Evolutionary conservation across 83 land plant species (phyloP), one percentile per base, ranked within the genome.

Genomic region (Diphasiastrum complanatum): DNA sequence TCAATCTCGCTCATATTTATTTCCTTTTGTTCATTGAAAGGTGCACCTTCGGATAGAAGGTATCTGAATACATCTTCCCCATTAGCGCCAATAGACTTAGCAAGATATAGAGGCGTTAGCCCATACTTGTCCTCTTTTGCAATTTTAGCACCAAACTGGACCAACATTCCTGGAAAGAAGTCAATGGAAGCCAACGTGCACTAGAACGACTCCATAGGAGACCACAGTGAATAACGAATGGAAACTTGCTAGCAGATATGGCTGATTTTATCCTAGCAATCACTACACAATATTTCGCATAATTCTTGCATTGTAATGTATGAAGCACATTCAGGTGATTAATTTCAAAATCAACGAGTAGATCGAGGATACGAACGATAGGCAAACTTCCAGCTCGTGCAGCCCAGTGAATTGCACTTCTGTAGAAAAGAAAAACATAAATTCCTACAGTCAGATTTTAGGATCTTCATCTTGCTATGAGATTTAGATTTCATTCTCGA

Each of bases 371-470:
- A 73, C 76, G 61, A 20, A 73, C 76, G 52, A 73, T 73, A 3
- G 73, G 66, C 5, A 73, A 47, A 30, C 62, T 67, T 3, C 73
- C 66, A 45, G 72, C 47, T 0, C 76, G 59, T 30, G 76, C 76
- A 4, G 76, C 76, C 76, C 76, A 73, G 51, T 73, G 76, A 20
- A 73, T 45, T 40, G 76, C 76, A 22, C 60, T 60, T 35, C 76
- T 73, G 66, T 0, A 37, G 45, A 40, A 40, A 40, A 40, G 43
- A 40, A 8, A 8, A 40, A 40, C 12, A 40, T 40, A 40, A 40
- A 40, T 16, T 16, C 16, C 19, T 19, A 49, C 22, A 19, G 22
- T 55, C 29, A 11, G 4, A 20, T 24, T 4, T 10, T 31, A 4
- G 38, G 29, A 45, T 5, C 11, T n/a, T 59, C 12, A 59, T 33